phyloP scores from a whole-genome alignment of 2,329 filamentous ascomycete genomes.

The Fulvia fulva region DNA sequence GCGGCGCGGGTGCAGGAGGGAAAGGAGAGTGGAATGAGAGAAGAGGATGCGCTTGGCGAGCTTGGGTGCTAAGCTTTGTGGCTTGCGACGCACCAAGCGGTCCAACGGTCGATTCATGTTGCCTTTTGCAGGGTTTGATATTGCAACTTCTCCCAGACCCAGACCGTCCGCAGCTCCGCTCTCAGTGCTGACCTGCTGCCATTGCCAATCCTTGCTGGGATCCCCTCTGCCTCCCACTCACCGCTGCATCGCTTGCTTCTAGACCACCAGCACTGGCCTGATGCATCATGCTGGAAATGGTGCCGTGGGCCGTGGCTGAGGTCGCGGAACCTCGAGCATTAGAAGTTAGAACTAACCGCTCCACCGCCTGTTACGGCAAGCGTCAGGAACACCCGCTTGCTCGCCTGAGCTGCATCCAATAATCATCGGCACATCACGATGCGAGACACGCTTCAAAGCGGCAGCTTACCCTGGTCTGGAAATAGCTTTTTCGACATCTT shows the following conservation, averaged over 20 bases:
- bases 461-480: neutral
- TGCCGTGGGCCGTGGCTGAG: neutral
- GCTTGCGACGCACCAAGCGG: too few relatives aligned
- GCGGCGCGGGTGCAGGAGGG: neutral
- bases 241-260: neutral
- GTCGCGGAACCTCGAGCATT: neutral
- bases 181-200: neutral
- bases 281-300: neutral
- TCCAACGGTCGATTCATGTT: too few relatives aligned
- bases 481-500: slow-evolving; percentile 1
- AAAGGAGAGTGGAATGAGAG: neutral
- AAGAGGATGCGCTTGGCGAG: neutral
- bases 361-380: neutral
- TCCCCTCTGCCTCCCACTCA: neutral
- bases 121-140: neutral
- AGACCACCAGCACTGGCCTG: neutral
- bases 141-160: neutral
- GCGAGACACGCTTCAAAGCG: neutral
- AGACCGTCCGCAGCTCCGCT: neutral
- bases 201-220: too few relatives aligned
- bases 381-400: neutral
- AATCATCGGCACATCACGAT: neutral
- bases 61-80: neutral
- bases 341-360: too few relatives aligned
- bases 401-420: neutral